A percentile compares a stretch with the other conserved stretches of the same genome.
phyloP scores from a whole-genome alignment of 1,284 basidiomycete genomes.

The Ustilago curta region DNA sequence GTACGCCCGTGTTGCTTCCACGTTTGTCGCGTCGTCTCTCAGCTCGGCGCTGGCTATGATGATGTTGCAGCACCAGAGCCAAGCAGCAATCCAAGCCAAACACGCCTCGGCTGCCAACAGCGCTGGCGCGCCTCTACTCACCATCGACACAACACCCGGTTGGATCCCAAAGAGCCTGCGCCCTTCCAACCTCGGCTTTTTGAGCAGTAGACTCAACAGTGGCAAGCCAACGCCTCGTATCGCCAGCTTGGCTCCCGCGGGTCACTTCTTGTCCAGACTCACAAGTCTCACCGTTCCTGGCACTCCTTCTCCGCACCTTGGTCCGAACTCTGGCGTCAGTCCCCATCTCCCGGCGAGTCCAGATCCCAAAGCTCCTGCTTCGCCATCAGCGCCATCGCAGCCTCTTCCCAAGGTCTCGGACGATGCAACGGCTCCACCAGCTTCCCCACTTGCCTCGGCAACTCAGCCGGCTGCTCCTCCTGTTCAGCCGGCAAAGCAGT shows the following conservation, averaged over 20 bases:
- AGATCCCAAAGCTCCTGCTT: constrained; percentile 15
- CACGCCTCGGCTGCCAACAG: constrained; percentile 4
- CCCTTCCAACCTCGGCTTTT: constrained; percentile 24
- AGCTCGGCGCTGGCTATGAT: constrained; percentile 46
- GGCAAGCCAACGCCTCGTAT: constrained; percentile 21
- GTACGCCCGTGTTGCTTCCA: constrained; percentile 40
- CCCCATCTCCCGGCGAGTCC: constrained; percentile 9
- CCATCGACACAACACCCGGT: constrained; percentile 39
- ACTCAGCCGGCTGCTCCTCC: background rate
- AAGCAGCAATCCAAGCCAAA: constrained; percentile 19
- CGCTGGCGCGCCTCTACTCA: constrained; percentile 9
- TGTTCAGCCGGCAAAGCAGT: background rate
- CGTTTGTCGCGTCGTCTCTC: constrained; percentile 52
- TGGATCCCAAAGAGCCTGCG: constrained; percentile 41
- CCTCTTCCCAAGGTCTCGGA: constrained; percentile 14
- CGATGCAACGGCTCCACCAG: constrained; percentile 5
- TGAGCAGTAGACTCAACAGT: constrained; percentile 12
- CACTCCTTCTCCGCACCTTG: constrained; percentile 19
- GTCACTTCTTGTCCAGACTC: constrained; percentile 56
- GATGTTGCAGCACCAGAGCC: constrained; percentile 45
- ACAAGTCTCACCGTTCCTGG: constrained; percentile 54
- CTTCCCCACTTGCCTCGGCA: constrained; percentile 9
- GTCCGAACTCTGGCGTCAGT: constrained; percentile 9
- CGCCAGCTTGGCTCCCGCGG: constrained; percentile 59
- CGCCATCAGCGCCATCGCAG: constrained; percentile 9